These are phyloP conservation scores for Lasiodiplodia gonubiensis DNA, from an alignment of 2,329 filamentous ascomycete species.

Conservation along the genomic window DNA sequence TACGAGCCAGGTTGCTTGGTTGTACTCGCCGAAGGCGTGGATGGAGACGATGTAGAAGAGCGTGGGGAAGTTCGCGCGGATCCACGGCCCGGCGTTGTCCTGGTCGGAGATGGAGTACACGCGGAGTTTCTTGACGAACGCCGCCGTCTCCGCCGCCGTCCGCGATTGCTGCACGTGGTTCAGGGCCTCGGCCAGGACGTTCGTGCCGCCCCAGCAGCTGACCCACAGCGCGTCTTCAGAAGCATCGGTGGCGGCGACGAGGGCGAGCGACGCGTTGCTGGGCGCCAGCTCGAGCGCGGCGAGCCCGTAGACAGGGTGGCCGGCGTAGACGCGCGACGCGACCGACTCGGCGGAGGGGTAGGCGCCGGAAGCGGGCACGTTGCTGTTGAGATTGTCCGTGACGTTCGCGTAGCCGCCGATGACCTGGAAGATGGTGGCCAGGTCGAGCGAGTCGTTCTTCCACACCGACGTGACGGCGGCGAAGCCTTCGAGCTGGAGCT, in stretches of 20 bases:
- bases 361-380: slow-evolving; percentile 38
- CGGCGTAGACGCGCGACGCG: slow-evolving; percentile 36
- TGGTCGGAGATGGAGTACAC: slow-evolving; percentile 62
- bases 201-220: slow-evolving; percentile 58
- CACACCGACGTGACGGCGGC: slow-evolving; percentile 32
- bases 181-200: slow-evolving; percentile 58
- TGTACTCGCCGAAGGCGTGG: slow-evolving; percentile 58
- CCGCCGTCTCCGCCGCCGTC: slow-evolving; percentile 40
- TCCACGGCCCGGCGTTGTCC: slow-evolving; percentile 58
- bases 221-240: slow-evolving; percentile 54
- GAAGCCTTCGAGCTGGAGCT: slow-evolving; percentile 34
- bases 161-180: slow-evolving; percentile 42
- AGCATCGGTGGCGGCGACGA: slow-evolving; percentile 36
- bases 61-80: slow-evolving; percentile 53
- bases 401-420: slow-evolving; percentile 39
- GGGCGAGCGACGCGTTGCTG: slow-evolving; percentile 33
- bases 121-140: slow-evolving; percentile 41
- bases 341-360: slow-evolving; percentile 36
- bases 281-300: slow-evolving; percentile 33
- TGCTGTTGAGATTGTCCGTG: slow-evolving; percentile 51
- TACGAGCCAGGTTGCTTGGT: slow-evolving; percentile 54
- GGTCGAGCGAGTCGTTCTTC: slow-evolving; percentile 32
- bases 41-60: slow-evolving; percentile 57
- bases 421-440: slow-evolving; percentile 34
- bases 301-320: slow-evolving; percentile 47